Conservation (phyloP, 257 asterid genomes). For the Solanum medicagineum region DNA sequence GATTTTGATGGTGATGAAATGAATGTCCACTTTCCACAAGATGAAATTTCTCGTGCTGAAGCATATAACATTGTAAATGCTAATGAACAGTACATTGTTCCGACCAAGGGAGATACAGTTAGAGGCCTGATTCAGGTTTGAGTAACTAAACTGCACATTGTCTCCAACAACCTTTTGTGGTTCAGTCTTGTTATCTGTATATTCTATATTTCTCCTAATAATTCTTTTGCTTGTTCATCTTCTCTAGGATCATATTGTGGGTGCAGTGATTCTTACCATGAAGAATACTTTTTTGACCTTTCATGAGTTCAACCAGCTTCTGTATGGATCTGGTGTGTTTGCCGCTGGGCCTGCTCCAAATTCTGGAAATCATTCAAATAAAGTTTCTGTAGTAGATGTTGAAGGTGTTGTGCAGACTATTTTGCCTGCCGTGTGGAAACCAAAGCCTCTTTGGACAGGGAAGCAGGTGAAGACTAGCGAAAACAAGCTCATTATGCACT, state of each 20-base stretch:
- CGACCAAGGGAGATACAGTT: slow-evolving; percentile 96
- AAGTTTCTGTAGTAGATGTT: slow-evolving; percentile 44
- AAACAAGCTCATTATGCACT: background rate
- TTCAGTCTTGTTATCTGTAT: background rate
- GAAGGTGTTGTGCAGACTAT: slow-evolving; percentile 50
- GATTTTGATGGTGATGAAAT: slow-evolving; percentile 99
- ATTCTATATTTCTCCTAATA: background rate
- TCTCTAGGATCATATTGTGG: slow-evolving; percentile 83
- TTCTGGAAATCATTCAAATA: slow-evolving; percentile 23
- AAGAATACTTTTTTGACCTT: slow-evolving; percentile 72
- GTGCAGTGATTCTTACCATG: slow-evolving; percentile 86
- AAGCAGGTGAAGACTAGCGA: slow-evolving; percentile 55
- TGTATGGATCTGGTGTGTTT: slow-evolving; percentile 81
- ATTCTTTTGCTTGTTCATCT: slow-evolving; percentile 1
- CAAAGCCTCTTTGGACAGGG: slow-evolving; percentile 98
- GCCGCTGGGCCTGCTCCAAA: slow-evolving; percentile 28
- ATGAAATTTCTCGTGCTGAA: slow-evolving; percentile 99
- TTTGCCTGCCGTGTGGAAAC: slow-evolving; percentile 86
- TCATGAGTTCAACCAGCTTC: slow-evolving; percentile 79
- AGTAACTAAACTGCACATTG: background rate
- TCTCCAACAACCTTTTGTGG: background rate
- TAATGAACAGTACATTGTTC: slow-evolving; percentile 94
- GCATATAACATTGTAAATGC: slow-evolving; percentile 95
- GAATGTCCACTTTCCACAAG: slow-evolving; percentile 99
- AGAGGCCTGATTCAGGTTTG: slow-evolving; percentile 97